Evolutionary conservation across 1,284 basidiomycete genomes (phyloP).

Genomic region (Apiotrichum sp.): DNA sequence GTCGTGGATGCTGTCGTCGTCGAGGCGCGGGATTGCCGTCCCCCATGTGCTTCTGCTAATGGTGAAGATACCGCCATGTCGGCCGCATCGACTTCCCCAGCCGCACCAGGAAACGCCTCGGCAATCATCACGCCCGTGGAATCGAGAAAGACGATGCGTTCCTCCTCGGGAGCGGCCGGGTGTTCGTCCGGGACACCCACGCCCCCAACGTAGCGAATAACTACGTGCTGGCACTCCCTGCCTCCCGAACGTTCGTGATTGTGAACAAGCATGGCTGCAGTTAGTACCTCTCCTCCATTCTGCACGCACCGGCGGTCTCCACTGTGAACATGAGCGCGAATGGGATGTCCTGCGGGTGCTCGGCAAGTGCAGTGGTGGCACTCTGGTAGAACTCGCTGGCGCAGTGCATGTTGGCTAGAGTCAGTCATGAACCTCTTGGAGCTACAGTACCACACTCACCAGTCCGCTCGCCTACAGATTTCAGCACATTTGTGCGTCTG

Average conservation of each 20-base stretch:
- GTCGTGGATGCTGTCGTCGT: too few species aligned
- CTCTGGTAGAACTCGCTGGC: slow-evolving; percentile 35
- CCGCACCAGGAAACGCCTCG: slow-evolving; percentile 3
- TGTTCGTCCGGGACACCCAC: slow-evolving; percentile 41
- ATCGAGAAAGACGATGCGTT: neutral
- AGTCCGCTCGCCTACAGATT: slow-evolving; percentile 41
- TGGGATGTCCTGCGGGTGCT: slow-evolving; percentile 33
- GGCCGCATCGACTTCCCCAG: too few species aligned
- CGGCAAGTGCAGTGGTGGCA: slow-evolving; percentile 33
- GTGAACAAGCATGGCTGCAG: too few species aligned
- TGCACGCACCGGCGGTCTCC: too few species aligned
- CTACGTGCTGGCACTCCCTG: too few species aligned
- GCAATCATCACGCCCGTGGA: slow-evolving; percentile 5
- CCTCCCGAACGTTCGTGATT: too few species aligned
- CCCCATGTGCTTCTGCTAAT: too few species aligned
- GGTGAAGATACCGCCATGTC: too few species aligned
- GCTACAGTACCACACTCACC: slow-evolving; percentile 20
- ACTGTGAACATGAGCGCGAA: slow-evolving; percentile 35
- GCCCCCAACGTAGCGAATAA: slow-evolving; percentile 23
- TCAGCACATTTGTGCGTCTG: slow-evolving; percentile 24
- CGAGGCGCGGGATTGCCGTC: too few species aligned
- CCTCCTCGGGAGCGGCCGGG: slow-evolving; percentile 23
- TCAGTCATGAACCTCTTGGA: neutral
- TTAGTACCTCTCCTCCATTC: too few species aligned
- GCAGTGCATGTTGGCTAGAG: slow-evolving; percentile 28